Base-by-base conservation (phyloP, 108 stramenopile genomes). In the Schizochytrium sp. region DNA sequence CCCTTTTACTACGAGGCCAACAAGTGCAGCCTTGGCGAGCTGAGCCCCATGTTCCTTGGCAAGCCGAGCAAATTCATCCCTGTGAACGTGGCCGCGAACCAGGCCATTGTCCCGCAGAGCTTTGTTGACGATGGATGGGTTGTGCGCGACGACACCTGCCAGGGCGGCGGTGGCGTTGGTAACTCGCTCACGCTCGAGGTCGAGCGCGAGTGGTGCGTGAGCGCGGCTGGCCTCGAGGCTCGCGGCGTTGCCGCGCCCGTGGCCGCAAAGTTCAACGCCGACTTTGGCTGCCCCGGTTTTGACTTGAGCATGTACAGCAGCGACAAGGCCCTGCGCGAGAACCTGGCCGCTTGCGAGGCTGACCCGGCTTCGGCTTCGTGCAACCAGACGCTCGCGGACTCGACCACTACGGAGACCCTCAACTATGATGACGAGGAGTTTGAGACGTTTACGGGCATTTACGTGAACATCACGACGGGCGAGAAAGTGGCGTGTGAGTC, bases 261-360 rank as follows among this genome's bases (percentile, higher is more conserved):
- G 10, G 63, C 63, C 34, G 63, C 14, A 10, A 28, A 41, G 25
- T 69, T 0, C 51, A 83, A 83, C 23, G n/a, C 45, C 18, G 48
- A 53, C 76, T 53, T 83, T 83, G 76, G 76, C n/a, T 83, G 76
- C 76, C 48, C 45, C n/a, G 76, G 76, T 16, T 83, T 53, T 53
- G 76, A 83, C 51, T 53, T 83, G 6, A 12, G 12, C 51, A 53
- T 23, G 16, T 83, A 83, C 28, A 23, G 14, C 6, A 12, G 25
- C 45, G 76, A 83, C 76, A 53, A 19, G 76, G 16, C 12, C 19
- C n/a, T n/a, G 25, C 28, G 28, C 76, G 76, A 83, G 1, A 83
- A 83, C 76, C 45, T 25, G 10, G 12, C 12, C 12, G 51, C 6
- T 6, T 83, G 76, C 76, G 51, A 12, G 45, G 48, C 45, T 3